Evolutionary conservation across 768 basidiomycete genomes (phyloP).

Genomic region (Kwoniella newhampshirensis): DNA sequence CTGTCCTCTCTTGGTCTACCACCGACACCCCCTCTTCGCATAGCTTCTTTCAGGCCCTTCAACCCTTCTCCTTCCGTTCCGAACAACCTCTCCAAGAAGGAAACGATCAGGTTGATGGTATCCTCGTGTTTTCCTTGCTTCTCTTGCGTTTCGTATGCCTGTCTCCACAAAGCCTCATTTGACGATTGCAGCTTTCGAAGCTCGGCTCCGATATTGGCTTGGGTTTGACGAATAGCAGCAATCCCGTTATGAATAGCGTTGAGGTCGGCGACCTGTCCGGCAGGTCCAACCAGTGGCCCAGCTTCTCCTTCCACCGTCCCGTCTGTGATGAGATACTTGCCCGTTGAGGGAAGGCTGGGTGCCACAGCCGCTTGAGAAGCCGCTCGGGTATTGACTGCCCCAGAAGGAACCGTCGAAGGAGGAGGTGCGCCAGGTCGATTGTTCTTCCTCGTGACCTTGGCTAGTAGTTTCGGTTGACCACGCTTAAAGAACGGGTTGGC

Average conservation of each 20-base stretch:
- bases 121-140: constrained; percentile 90
- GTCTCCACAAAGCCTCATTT: constrained; percentile 90
- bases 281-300: constrained; percentile 29
- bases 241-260: constrained; percentile 78
- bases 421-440: constrained; percentile 34
- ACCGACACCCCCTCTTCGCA: constrained; percentile 40
- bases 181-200: constrained; percentile 81
- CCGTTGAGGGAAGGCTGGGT: background rate
- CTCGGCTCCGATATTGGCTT: constrained; percentile 85
- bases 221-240: constrained; percentile 82
- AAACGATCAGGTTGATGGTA: constrained; percentile 90
- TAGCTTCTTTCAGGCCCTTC: constrained; percentile 42
- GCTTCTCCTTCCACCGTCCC: constrained; percentile 44
- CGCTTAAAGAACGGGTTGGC: constrained; percentile 84
- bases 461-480: constrained; percentile 82
- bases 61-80: constrained; percentile 53
- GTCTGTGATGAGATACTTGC: constrained; percentile 38
- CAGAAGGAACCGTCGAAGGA: constrained; percentile 17
- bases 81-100: constrained; percentile 91
- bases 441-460: constrained; percentile 85
- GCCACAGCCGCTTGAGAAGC: constrained; percentile 16
- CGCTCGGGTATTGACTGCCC: constrained; percentile 17
- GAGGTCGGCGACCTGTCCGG: constrained; percentile 61
- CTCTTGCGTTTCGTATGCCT: constrained; percentile 73
- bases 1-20: constrained; percentile 21